Percentiles rank a stretch among this genome's conserved stretches.
phyloP scores from a whole-genome alignment of 2,329 filamentous ascomycete genomes.

The Epichloe sibirici region DNA sequence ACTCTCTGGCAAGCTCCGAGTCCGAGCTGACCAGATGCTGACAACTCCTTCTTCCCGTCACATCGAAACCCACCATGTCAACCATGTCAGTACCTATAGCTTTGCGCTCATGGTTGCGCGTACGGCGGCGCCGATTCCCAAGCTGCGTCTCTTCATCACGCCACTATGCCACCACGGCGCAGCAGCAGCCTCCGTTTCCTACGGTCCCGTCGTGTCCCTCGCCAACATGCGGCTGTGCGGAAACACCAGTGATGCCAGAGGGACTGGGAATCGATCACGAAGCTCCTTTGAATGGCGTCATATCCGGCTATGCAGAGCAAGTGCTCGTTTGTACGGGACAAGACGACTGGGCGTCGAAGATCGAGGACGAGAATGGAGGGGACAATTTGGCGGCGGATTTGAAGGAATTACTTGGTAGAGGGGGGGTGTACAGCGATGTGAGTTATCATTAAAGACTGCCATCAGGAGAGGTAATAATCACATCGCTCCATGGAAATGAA shows the following conservation, averaged over 20 bases:
- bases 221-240: slow-evolving; percentile 64
- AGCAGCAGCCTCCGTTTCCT: slow-evolving; percentile 21
- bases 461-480: too few relatives aligned
- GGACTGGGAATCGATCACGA: slow-evolving; percentile 64
- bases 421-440: slow-evolving; percentile 57
- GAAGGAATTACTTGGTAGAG: slow-evolving; percentile 55
- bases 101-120: background rate
- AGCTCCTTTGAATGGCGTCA: slow-evolving; percentile 60
- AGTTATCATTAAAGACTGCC: slow-evolving; percentile 16
- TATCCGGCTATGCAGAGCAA: slow-evolving; percentile 69
- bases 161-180: slow-evolving; percentile 10
- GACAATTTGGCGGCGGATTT: slow-evolving; percentile 59
- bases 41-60: background rate
- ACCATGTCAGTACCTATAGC: slow-evolving; percentile 3
- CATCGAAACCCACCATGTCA: slow-evolving; percentile 1
- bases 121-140: background rate
- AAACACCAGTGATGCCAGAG: slow-evolving; percentile 49
- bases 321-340: slow-evolving; percentile 73
- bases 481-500: background rate
- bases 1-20: slow-evolving; percentile 7
- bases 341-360: slow-evolving; percentile 68
- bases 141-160: background rate
- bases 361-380: slow-evolving; percentile 65
- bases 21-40: slow-evolving; percentile 10
- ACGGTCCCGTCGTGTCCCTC: slow-evolving; percentile 52